Base-by-base conservation (phyloP, 2,329 filamentous ascomycete genomes). In the Diaporthe citriasiana region DNA sequence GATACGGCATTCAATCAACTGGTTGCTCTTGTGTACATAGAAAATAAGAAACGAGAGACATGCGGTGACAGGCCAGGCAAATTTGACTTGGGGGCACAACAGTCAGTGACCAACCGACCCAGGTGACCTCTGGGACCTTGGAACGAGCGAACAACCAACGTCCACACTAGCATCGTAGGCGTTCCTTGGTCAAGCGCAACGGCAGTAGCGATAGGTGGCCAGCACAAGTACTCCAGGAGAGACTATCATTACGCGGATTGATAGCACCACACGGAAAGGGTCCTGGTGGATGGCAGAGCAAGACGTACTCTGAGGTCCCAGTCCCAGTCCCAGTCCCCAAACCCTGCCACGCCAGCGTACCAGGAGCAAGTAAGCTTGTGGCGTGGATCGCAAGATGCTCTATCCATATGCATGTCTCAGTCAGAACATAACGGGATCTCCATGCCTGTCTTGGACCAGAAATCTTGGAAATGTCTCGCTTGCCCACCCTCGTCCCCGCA, bases 401-500 rank as follows among this genome's bases (percentile, higher is more conserved):
- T 72, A 63, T 55, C 55, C 70, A 59, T 40, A 74, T 73, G 73
- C 72, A 73, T 57, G 73, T 73, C 73, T 73, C 57, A 66, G 73
- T 63, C 70, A 74, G 30, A 59, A 63, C 15, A 60, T 71, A 63
- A 60, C 56, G 68, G 66, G 66, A 51, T 51, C 69, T 60, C 72
- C 69, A 74, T 74, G 69, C 73, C 60, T 73, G 72, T 70, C 65
- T 73, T 66, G 45, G 60, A 66, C 25, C 65, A 51, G 53, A 63
- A 47, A 69, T 50, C 63, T 71, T 66, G 60, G 55, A 50, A 53
- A 56, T 74, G 73, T 74, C 73, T 74, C 66, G 70, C 47, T 57
- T 70, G 70, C 30, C 55, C 63, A 56, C 55, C 17, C 63, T 45
- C 68, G 51, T 72, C 53, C 60, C 73, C 60, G 63, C 60, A 65